Conservation (phyloP, 768 basidiomycete species). For the Boletus tylopilopsis region DNA sequence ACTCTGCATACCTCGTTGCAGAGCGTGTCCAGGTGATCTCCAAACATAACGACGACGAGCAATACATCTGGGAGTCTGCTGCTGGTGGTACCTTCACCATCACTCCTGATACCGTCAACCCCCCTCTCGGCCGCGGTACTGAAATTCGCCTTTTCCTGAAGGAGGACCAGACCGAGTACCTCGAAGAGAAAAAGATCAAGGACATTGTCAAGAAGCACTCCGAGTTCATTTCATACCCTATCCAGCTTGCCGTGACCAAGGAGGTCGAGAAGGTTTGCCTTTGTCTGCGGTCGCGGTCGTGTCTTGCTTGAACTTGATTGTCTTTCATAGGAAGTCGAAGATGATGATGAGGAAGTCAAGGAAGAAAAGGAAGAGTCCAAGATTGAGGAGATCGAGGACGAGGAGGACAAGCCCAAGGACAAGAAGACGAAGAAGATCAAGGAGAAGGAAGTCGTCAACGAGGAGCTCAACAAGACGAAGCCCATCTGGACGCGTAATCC, state of each 20-base stretch:
- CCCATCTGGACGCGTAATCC: conserved; percentile 99
- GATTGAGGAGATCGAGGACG: conserved; percentile 81
- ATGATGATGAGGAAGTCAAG: conserved; percentile 69
- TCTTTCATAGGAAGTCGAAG: conserved; percentile 71
- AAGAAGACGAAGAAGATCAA: conserved; percentile 96
- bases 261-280: conserved; percentile 92
- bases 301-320: background rate
- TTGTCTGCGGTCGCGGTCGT: background rate
- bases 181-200: conserved; percentile 99
- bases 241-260: conserved; percentile 97
- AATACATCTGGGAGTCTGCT: conserved; percentile 99
- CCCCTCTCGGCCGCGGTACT: conserved; percentile 88
- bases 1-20: conserved; percentile 98
- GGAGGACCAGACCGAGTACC: conserved; percentile 98
- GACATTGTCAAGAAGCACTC: conserved; percentile 99
- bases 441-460: conserved; percentile 81
- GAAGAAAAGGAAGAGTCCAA: conserved; percentile 75
- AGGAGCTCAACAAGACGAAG: conserved; percentile 99
- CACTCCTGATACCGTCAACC: conserved; percentile 87
- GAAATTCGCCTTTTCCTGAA: conserved; percentile 92
- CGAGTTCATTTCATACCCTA: conserved; percentile 99
- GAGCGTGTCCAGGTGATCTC: conserved; percentile 98
- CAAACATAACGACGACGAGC: conserved; percentile 99
- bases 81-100: conserved; percentile 99
- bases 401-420: conserved; percentile 80